phyloP scores from a whole-genome alignment of 2,329 filamentous ascomycete genomes.

The Colletotrichum tropicicola region DNA sequence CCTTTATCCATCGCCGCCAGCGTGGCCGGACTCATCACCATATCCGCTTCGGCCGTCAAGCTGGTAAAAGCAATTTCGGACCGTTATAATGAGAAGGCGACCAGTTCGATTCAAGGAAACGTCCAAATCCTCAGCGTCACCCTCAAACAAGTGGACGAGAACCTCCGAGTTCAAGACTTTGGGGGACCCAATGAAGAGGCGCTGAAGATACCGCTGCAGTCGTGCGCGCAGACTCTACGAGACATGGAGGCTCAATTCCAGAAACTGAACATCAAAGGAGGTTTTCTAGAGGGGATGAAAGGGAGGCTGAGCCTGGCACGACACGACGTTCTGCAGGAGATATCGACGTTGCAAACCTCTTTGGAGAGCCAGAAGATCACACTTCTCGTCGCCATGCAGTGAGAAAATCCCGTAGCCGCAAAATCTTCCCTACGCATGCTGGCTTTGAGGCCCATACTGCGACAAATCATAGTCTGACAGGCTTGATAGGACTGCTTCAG shows the following conservation, averaged over 20 bases:
- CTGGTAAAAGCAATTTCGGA: neutral
- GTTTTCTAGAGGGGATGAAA: neutral
- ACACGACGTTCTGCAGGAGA: neutral
- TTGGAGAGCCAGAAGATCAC: conserved; percentile 1
- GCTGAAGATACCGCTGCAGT: neutral
- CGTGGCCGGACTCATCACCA: neutral
- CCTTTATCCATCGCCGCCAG: conserved; percentile 12
- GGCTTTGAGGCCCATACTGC: too few relatives aligned
- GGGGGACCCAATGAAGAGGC: neutral
- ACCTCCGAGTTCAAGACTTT: neutral
- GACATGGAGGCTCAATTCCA: neutral
- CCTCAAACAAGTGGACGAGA: neutral
- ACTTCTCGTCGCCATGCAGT: conserved; percentile 7
- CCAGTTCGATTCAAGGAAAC: neutral
- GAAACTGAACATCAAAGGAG: neutral
- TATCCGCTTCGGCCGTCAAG: neutral
- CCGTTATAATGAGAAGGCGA: neutral
- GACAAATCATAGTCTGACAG: too few relatives aligned
- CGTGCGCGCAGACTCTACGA: neutral
- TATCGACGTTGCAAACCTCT: neutral
- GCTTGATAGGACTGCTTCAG: neutral
- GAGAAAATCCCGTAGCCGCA: neutral
- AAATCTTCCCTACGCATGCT: too few relatives aligned
- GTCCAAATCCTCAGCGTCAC: neutral
- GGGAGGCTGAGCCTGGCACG: neutral